Base-by-base conservation (phyloP, 2,329 filamentous ascomycete species). In the Pseudonectria buxi region DNA sequence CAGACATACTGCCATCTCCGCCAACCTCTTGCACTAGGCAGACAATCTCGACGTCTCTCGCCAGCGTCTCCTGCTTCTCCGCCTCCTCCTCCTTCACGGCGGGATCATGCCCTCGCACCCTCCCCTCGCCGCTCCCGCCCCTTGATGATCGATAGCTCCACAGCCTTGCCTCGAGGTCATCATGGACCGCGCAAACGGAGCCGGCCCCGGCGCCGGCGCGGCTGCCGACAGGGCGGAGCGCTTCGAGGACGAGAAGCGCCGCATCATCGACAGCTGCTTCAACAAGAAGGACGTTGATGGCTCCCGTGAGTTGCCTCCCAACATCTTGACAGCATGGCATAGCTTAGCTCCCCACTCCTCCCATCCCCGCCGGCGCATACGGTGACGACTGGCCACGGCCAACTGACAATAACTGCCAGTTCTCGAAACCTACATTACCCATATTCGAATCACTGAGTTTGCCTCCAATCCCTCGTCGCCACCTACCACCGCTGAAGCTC, bases 251-350 rank as follows among this genome's bases (percentile, higher is more conserved):
- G 92, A 98, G 72, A 95, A 95, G 72, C 76, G 78, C 59, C 80
- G 92, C 58, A 95, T 98, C 54, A 83, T 94, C 46, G 85, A 94
- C 45, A 95, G 86, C 63, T 95, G 89, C 67, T 98, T 96, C 68
- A 76, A 71, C 61, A 95, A 94, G 68, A 82, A 81, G 54, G 92
- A 96, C 57, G 73, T 78, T 28, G 86, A 94, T 64, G 89, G 89
- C 48, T 83, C 86, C 41, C 72, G 87, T 94, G 74, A 57, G 83
- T 75, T 24, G 15, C 27, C n/a, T n/a, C n/a, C n/a, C n/a, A n/a
- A n/a, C n/a, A n/a, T n/a, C n/a, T n/a, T n/a, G n/a, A 15, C 40
- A 27, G 16, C 9, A 10, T 26, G 10, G 10, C 16, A 18, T 7
- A 28, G 14, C 14, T 14, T 16, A 36, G 18, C 10, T 32, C 24